These are phyloP conservation scores for Penicillium maclennaniae DNA, from an alignment of 495 filamentous ascomycete species.

Conservation along the genomic window DNA sequence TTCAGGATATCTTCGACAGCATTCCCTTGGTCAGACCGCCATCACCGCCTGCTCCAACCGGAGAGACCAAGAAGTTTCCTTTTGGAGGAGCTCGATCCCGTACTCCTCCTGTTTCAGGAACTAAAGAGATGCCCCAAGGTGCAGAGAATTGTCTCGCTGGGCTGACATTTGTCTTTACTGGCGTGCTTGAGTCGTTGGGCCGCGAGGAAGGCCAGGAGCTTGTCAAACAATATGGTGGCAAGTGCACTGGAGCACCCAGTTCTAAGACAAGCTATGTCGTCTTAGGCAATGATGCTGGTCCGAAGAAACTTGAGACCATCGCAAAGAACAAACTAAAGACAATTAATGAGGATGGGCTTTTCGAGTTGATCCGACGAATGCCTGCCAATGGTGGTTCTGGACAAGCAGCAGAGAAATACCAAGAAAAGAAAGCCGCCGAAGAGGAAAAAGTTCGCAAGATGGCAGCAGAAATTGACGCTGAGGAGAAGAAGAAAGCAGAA, in stretches of 20 bases:
- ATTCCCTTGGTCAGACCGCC: constrained; percentile 79
- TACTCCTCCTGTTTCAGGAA: constrained; percentile 58
- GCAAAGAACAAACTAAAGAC: constrained; percentile 71
- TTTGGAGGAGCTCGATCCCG: constrained; percentile 52
- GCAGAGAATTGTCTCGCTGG: constrained; percentile 88
- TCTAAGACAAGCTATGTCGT: constrained; percentile 93
- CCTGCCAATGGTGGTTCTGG: constrained; percentile 83
- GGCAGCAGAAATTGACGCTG: constrained; percentile 75
- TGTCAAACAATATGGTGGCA: constrained; percentile 91
- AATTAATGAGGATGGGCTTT: constrained; percentile 89
- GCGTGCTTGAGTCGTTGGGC: constrained; percentile 70
- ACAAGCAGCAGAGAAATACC: constrained; percentile 78
- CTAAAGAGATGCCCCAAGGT: constrained; percentile 73
- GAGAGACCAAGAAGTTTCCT: constrained; percentile 67
- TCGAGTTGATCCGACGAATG: constrained; percentile 77
- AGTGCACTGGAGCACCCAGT: constrained; percentile 79
- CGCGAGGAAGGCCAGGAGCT: constrained; percentile 83
- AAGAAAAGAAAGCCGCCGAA: constrained; percentile 77
- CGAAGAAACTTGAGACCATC: constrained; percentile 91
- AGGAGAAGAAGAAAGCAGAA: constrained; percentile 53
- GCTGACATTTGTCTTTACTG: constrained; percentile 97
- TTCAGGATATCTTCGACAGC: constrained; percentile 81
- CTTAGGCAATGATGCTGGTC: constrained; percentile 84
- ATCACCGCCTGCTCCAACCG: constrained; percentile 65
- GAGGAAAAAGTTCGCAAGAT: constrained; percentile 70